A percentile compares a stretch with the other conserved stretches of the same genome.
Evolutionary conservation across 257 asterid species (phyloP).

Genomic region (Nicotiana undulata): DNA sequence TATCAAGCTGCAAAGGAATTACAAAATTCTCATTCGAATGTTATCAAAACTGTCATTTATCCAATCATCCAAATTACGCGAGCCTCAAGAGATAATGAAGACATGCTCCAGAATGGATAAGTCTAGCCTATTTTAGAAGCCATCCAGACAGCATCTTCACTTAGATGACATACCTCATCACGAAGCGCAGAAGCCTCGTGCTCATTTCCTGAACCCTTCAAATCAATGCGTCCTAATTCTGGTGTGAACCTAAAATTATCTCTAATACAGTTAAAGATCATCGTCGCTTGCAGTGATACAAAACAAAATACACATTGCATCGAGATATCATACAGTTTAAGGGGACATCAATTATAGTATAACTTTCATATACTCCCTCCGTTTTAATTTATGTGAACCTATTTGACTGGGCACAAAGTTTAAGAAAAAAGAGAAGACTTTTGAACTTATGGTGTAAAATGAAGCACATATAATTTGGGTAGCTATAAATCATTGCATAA

Average conservation of each 20-base stretch:
- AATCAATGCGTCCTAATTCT: slow-evolving; percentile 54
- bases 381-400: no score
- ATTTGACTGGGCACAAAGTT: no score
- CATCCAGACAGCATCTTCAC: slow-evolving; percentile 9
- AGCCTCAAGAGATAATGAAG: not conserved
- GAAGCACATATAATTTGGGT: no score
- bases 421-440: no score
- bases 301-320: not conserved
- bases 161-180: slow-evolving; percentile 66
- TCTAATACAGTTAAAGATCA: slow-evolving; percentile 2
- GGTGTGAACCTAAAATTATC: slow-evolving; percentile 48
- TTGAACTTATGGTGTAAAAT: no score
- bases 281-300: not conserved
- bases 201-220: slow-evolving; percentile 66
- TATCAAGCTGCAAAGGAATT: slow-evolving; percentile 77
- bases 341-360: not conserved
- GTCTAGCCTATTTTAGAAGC: slow-evolving; percentile 2
- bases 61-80: not conserved
- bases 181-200: slow-evolving; percentile 86
- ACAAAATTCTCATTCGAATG: slow-evolving; percentile 13
- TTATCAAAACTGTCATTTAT: not conserved
- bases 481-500: no score
- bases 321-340: not conserved
- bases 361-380: not conserved
- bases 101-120: not conserved